Evolutionary conservation across 345 rosid species (phyloP), one percentile per base, ranked within the genome.

Genomic region (Odontarrhena argentea): DNA sequence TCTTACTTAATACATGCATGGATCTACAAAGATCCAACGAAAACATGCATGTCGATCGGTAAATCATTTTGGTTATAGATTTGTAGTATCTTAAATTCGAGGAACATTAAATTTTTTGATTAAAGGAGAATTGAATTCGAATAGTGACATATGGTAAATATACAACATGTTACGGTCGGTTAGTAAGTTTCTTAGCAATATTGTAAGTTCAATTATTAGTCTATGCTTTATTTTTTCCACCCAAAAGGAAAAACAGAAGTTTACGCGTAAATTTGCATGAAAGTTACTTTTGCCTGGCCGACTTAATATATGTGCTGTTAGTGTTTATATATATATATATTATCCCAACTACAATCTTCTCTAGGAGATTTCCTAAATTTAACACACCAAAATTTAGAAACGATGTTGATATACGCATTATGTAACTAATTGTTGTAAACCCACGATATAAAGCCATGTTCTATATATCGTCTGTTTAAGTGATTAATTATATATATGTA

Each of bases 261-360:
- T 59, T 54, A 59, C 66, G 35, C 32, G 60, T 24, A 22, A 60
- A 24, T 60, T 25, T 44, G 49, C 44, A 55, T 55, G 69, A 47
- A 70, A 46, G 40, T 45, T 61, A 53, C 69, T 13, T 51, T 61
- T 35, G 22, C 37, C 9, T 0, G 4, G 18, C 28, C 30, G 18
- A 54, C 22, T 32, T 9, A 18, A 54, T 34, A 18, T 24, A 43
- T 18, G 53, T 55, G 35, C 26, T 34, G 37, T 55, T 44, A 30
- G 54, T 61, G 54, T 8, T 54, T 44, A 9, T 62, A 15, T n/a
- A n/a, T n/a, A n/a, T n/a, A n/a, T n/a, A n/a, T 12, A 22, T 30
- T 66, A 45, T 43, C 30, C 18, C 46, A 46, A 40, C 22, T 2
- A 25, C 40, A 46, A 55, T 13, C 63, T 28, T 32, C 0, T 32